Evolutionary conservation across 352 stramenopile species (phyloP).

Genomic region (Phytopythium mirpurense): DNA sequence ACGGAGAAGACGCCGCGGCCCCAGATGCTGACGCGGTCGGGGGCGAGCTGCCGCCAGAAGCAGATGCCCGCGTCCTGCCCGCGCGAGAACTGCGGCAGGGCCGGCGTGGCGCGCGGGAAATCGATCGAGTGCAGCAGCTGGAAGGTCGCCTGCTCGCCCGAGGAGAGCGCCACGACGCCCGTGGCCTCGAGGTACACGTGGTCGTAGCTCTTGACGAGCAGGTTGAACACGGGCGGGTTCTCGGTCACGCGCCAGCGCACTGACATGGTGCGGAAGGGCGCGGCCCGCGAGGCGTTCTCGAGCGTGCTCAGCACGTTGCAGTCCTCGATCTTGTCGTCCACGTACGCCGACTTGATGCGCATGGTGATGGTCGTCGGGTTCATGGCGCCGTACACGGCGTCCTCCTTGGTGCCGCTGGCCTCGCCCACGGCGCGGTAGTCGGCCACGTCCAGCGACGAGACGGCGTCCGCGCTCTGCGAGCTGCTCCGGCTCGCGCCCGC

Average conservation of each 20-base stretch:
- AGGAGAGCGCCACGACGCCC: conserved; percentile 22
- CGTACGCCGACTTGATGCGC: conserved; percentile 35
- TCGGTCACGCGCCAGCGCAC: conserved; percentile 30
- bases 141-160: conserved; percentile 28
- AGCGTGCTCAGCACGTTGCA: conserved; percentile 30
- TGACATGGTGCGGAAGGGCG: conserved; percentile 32
- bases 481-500: conserved; percentile 39
- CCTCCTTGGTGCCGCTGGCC: conserved; percentile 17
- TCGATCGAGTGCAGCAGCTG: conserved; percentile 35
- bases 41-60: conserved; percentile 18
- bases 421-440: conserved; percentile 18
- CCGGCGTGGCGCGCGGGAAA: conserved; percentile 17
- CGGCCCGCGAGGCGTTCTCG: conserved; percentile 29
- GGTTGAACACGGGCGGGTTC: conserved; percentile 18
- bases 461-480: conserved; percentile 18
- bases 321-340: conserved; percentile 30
- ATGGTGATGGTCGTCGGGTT: conserved; percentile 30
- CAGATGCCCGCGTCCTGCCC: conserved; percentile 27
- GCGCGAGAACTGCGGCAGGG: conserved; percentile 21
- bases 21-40: conserved; percentile 24
- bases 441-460: conserved; percentile 17
- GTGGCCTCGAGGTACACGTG: conserved; percentile 42
- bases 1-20: conserved; percentile 15
- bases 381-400: conserved; percentile 29
- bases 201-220: conserved; percentile 36